Evolutionary conservation across 768 basidiomycete genomes (phyloP), one percentile per base, ranked within the genome.

Genomic region (Mycena floridula): DNA sequence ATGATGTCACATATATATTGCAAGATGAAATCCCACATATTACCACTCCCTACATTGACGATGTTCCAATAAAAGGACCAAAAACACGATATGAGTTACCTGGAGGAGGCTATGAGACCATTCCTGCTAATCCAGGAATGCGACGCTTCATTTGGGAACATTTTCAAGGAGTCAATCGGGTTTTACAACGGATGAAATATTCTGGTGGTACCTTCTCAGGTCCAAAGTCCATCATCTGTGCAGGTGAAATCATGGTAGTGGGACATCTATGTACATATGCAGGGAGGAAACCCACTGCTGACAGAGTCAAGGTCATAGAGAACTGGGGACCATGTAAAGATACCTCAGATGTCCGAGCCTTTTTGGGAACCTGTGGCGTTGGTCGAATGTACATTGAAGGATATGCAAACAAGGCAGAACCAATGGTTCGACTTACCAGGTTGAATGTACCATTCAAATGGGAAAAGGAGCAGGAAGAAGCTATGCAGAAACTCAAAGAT

Each of bases 41-140:
- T n/a, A n/a, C n/a, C n/a, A n/a, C n/a, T 1, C 61, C 59, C 0
- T 77, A 62, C 40, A 59, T 76, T 8, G 65, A 78, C 46, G 63
- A 76, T 46, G 48, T 66, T 0, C 58, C 59, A 0, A 43, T 72
- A 3, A 62, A 60, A 44, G 66, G 68, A 1, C 68, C 62, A 0
- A 13, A 18, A 1, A 60, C 64, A 0, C 40, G 50, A 4, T 72
- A 73, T 40, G 40, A 59, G 8, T 2, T 28, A 0, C 7, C 24
- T 0, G 55, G 63, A 22, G 61, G 69, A 0, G n/a, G 7, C 0
- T 67, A 50, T 38, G 60, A 76, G 40, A 65, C 56, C 0, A 62
- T 73, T 1, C 56, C 61, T 0, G 57, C 60, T 0, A 76, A 74
- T 44, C 50, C 54, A 0, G 60, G 62, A 0, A 70, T 74, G 8